Percentiles rank a stretch among this genome's conserved stretches.
These are phyloP conservation scores for Cyclanthera cordifolia DNA, from an alignment of 306 rosid species.

Conservation along the genomic window DNA sequence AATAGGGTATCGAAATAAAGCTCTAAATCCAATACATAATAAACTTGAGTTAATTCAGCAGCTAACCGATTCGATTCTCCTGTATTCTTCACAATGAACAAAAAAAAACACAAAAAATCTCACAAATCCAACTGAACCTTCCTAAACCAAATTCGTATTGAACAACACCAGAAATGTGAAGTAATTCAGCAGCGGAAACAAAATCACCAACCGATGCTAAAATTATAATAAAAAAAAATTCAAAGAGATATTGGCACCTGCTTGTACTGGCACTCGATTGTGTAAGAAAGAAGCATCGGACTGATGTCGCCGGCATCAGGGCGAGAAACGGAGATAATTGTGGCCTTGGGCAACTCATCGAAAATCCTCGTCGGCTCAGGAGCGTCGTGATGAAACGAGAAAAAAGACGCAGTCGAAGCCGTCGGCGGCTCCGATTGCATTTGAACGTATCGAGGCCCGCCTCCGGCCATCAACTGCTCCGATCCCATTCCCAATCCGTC, in stretches of 20 bases:
- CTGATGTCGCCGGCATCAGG: slow-evolving; percentile 88
- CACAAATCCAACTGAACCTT: neutral
- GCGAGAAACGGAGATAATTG: slow-evolving; percentile 77
- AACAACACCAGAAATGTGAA: slow-evolving; percentile 8
- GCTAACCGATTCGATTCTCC: neutral
- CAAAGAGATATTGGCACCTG: slow-evolving; percentile 32
- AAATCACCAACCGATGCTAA: neutral
- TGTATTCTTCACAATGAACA: neutral
- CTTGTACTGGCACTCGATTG: slow-evolving; percentile 71
- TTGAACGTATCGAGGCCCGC: slow-evolving; percentile 50
- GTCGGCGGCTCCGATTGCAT: slow-evolving; percentile 54
- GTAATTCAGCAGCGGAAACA: neutral
- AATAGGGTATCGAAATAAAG: neutral
- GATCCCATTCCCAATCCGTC: slow-evolving; percentile 39
- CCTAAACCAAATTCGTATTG: neutral
- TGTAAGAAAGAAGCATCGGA: slow-evolving; percentile 86
- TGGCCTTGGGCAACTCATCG: slow-evolving; percentile 72
- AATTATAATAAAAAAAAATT: neutral
- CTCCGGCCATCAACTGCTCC: slow-evolving; percentile 50
- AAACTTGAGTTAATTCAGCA: neutral
- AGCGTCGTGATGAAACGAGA: slow-evolving; percentile 32
- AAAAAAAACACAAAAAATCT: neutral
- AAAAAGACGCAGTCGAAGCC: slow-evolving; percentile 26
- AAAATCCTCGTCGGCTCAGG: slow-evolving; percentile 50
- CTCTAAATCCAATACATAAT: neutral